Percentiles rank a stretch among this genome's conserved stretches.
Evolutionary conservation across 495 filamentous ascomycete species (phyloP).

Genomic region (Penicillium pulvis): DNA sequence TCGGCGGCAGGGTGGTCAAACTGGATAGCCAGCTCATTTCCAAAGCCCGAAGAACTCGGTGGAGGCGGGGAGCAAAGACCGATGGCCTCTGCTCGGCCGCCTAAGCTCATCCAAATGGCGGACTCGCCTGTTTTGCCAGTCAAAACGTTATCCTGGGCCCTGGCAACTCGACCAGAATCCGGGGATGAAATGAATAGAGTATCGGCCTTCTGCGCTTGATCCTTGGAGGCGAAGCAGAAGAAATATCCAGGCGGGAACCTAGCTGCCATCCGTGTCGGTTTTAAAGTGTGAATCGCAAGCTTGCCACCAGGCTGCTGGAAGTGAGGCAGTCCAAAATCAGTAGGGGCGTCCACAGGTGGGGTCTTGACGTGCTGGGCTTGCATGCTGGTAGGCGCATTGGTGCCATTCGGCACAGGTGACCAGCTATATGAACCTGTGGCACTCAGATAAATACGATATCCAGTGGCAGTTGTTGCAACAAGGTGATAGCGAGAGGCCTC

Average conservation of each 20-base stretch:
- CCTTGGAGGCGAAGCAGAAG: constrained; percentile 71
- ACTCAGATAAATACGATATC: constrained; percentile 88
- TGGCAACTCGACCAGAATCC: constrained; percentile 77
- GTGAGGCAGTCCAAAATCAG: constrained; percentile 26
- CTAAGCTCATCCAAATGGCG: constrained; percentile 71
- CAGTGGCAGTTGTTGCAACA: constrained; percentile 86
- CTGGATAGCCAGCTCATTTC: constrained; percentile 93
- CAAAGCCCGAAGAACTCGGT: constrained; percentile 81
- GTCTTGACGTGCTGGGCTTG: constrained; percentile 94
- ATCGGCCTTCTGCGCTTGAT: constrained; percentile 55
- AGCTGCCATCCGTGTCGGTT: constrained; percentile 56
- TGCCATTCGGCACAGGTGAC: constrained; percentile 53
- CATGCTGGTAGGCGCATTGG: constrained; percentile 85
- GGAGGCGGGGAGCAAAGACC: constrained; percentile 69
- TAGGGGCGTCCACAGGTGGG: constrained; percentile 61
- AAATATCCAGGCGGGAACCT: constrained; percentile 90
- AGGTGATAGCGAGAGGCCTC: constrained; percentile 86
- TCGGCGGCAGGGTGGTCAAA: constrained; percentile 81
- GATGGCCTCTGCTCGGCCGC: constrained; percentile 71
- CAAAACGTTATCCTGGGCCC: constrained; percentile 54
- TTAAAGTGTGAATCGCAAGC: constrained; percentile 47
- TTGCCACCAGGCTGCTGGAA: constrained; percentile 32
- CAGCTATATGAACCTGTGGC: constrained; percentile 78
- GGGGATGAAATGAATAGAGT: constrained; percentile 82
- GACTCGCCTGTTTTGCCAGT: constrained; percentile 63